Conservation (phyloP, 2,329 filamentous ascomycete genomes). For the Didymella glomerata region DNA sequence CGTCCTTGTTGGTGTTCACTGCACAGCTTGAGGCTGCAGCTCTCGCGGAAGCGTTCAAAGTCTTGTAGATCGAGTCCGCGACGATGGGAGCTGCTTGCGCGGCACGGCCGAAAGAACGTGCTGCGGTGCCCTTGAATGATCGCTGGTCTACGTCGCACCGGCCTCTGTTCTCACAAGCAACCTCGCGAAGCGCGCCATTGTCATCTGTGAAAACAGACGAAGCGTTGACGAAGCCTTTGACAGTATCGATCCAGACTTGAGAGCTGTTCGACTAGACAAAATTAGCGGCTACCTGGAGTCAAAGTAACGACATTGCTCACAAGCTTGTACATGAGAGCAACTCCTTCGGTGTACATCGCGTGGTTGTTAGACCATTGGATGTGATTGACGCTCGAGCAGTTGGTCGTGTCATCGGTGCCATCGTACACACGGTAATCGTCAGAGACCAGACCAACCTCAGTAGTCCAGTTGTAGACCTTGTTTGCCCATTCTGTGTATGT, state of each 20-base stretch:
- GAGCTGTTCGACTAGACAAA: slow-evolving; percentile 31
- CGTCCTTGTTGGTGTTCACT: not conserved
- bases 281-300: slow-evolving; percentile 7
- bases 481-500: slow-evolving; percentile 66
- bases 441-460: slow-evolving; percentile 58
- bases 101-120: slow-evolving; percentile 36
- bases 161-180: slow-evolving; percentile 66
- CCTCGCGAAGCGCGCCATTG: slow-evolving; percentile 71
- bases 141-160: slow-evolving; percentile 70
- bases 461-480: slow-evolving; percentile 66
- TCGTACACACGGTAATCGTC: slow-evolving; percentile 60
- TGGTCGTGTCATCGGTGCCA: slow-evolving; percentile 52
- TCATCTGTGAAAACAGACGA: slow-evolving; percentile 53
- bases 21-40: slow-evolving; percentile 32
- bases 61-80: slow-evolving; percentile 24
- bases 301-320: slow-evolving; percentile 38
- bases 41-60: slow-evolving; percentile 34
- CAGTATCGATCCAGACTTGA: slow-evolving; percentile 34
- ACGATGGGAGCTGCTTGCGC: slow-evolving; percentile 31
- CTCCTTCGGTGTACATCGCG: slow-evolving; percentile 60
- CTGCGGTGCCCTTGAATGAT: slow-evolving; percentile 65
- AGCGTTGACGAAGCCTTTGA: slow-evolving; percentile 34
- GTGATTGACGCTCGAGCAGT: slow-evolving; percentile 59
- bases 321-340: slow-evolving; percentile 60
- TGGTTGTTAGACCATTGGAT: slow-evolving; percentile 62